These are phyloP conservation scores for Aspergillus alliaceus DNA, from an alignment of 2,329 filamentous ascomycete species.

Conservation along the genomic window DNA sequence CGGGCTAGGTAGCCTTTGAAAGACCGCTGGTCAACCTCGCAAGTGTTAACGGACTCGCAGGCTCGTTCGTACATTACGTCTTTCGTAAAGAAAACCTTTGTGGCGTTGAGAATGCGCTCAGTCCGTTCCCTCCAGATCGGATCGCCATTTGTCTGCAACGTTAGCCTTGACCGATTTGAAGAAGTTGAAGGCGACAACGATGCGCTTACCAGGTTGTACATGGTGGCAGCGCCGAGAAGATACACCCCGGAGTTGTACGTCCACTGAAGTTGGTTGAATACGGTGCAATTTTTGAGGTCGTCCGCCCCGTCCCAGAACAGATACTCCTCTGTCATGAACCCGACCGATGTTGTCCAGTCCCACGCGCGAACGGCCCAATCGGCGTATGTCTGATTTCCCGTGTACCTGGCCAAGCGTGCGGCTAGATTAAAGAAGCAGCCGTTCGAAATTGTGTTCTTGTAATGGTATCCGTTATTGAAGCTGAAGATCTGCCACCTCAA, in stretches of 20 bases:
- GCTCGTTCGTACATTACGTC: slow-evolving; percentile 60
- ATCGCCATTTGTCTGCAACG: slow-evolving; percentile 34
- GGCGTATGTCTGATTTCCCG: slow-evolving; percentile 31
- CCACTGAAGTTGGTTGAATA: slow-evolving; percentile 56
- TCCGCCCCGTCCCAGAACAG: slow-evolving; percentile 58
- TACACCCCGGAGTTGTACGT: slow-evolving; percentile 58
- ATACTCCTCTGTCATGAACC: slow-evolving; percentile 52
- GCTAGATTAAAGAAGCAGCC: slow-evolving; percentile 35
- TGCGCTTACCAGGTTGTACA: slow-evolving; percentile 54
- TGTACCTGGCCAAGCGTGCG: slow-evolving; percentile 30
- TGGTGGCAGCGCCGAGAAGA: slow-evolving; percentile 55
- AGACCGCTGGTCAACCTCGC: slow-evolving; percentile 63
- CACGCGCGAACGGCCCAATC: slow-evolving; percentile 69
- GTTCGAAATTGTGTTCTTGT: slow-evolving; percentile 37
- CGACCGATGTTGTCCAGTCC: slow-evolving; percentile 55
- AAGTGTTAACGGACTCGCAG: slow-evolving; percentile 56
- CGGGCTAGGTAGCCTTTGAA: slow-evolving; percentile 67
- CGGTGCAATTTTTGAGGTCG: slow-evolving; percentile 51
- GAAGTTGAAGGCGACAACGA: no score
- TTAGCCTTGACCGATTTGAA: not conserved
- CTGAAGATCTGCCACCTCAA: slow-evolving; percentile 48
- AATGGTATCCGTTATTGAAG: slow-evolving; percentile 34
- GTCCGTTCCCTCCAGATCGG: slow-evolving; percentile 55
- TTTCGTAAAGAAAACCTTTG: slow-evolving; percentile 53
- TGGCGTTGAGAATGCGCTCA: slow-evolving; percentile 55